Evolutionary conservation across 2,329 filamentous ascomycete species (phyloP).

Genomic region (Aspergillus nomiae): DNA sequence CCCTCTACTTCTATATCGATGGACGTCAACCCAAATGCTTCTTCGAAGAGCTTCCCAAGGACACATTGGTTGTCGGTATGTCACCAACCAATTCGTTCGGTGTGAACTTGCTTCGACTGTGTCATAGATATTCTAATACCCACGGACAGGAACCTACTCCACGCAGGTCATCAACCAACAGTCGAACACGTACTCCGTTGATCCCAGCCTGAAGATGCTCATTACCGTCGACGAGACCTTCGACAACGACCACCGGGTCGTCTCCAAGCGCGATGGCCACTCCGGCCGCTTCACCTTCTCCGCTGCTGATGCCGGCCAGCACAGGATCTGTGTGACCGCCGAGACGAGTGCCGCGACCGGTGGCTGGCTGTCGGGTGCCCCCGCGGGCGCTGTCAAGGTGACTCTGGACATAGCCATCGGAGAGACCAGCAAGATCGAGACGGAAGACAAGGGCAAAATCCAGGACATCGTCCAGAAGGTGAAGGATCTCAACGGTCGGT

Average conservation of each 20-base stretch:
- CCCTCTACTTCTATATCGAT: slow-evolving; percentile 95
- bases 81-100: slow-evolving; percentile 5
- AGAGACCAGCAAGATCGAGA: slow-evolving; percentile 91
- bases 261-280: slow-evolving; percentile 76
- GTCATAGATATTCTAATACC: not conserved
- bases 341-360: slow-evolving; percentile 68
- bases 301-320: slow-evolving; percentile 90
- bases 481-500: slow-evolving; percentile 80
- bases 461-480: slow-evolving; percentile 85
- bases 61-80: slow-evolving; percentile 88
- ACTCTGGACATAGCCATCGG: slow-evolving; percentile 90
- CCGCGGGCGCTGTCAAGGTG: slow-evolving; percentile 78
- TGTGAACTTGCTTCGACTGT: not conserved
- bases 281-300: slow-evolving; percentile 92
- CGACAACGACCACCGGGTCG: slow-evolving; percentile 95
- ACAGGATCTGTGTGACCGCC: slow-evolving; percentile 92
- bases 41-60: slow-evolving; percentile 96
- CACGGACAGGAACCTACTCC: slow-evolving; percentile 72
- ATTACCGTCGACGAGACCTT: slow-evolving; percentile 96
- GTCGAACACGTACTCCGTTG: slow-evolving; percentile 67
- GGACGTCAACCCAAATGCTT: slow-evolving; percentile 87
- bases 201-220: slow-evolving; percentile 77
- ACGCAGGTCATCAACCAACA: slow-evolving; percentile 81
- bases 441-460: slow-evolving; percentile 89
- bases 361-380: slow-evolving; percentile 70